Evolutionary conservation across 1,139 yeast genomes (phyloP), one percentile per base, ranked within the genome.

Genomic region (Yamadazyma membranifaciens): DNA sequence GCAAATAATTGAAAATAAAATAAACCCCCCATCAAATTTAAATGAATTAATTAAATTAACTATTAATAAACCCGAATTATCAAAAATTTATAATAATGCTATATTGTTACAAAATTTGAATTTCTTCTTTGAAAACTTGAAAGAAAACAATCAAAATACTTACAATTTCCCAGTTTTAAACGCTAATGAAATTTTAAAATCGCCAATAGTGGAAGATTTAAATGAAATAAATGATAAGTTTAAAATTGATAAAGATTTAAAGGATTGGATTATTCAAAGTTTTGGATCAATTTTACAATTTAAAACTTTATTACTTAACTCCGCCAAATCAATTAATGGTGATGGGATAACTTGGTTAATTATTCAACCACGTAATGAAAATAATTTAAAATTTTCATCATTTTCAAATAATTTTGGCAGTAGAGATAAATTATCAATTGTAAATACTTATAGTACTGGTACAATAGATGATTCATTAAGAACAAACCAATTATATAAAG

Each of bases 371-470:
- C 57, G 55, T 37, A 55, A 47, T 33, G 25, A 36, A 14, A 32
- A 41, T 15, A 39, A 41, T 24, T 35, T 37, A 14, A 38, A 42
- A 7, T 51, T 56, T 14, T 42, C 37, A 9, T 34, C 31, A n/a
- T 33, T 33, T 26, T 22, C 36, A 20, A 48, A 42, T 30, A 52
- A 52, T 13, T 41, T 45, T 33, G 57, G 62, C 3, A 62, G 52
- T 47, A 77, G 60, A 49, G 71, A 70, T 43, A 68, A 73, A 27
- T 67, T 84, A 52, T 80, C 78, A 33, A 64, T 85, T n/a, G 66
- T 84, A 41, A 85, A 84, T 64, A 84, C 92, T n/a, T 85, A 83
- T 58, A 83, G 83, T 52, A 76, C 83, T 9, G 92, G 92, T 9
- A 69, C 80, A 13, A 85, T 87, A 33, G 77, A 75, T 49, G 80